These are phyloP conservation scores for Hymenoscyphus scutula DNA, from an alignment of 2,329 filamentous ascomycete genomes.

Conservation along the genomic window DNA sequence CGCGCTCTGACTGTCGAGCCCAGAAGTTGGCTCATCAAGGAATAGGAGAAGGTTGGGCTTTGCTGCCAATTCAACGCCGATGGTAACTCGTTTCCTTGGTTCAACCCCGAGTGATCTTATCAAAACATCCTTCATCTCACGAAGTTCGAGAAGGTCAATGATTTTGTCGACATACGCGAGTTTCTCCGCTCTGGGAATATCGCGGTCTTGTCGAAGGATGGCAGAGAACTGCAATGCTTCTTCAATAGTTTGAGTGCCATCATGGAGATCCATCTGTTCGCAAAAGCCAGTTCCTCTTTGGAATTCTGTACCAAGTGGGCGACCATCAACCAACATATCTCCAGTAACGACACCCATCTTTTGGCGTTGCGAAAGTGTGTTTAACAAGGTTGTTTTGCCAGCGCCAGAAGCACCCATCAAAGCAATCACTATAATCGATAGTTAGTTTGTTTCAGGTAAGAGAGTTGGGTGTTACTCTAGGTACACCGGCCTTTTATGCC, in stretches of 20 bases:
- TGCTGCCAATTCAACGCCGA: conserved; percentile 72
- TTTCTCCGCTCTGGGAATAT: conserved; percentile 57
- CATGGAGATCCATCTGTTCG: conserved; percentile 70
- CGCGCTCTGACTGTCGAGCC: conserved; percentile 67
- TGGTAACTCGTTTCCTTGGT: conserved; percentile 67
- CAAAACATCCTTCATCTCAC: conserved; percentile 65
- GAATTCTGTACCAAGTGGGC: conserved; percentile 58
- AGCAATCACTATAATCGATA: conserved; percentile 55
- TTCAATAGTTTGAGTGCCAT: conserved; percentile 63
- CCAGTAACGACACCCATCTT: conserved; percentile 59
- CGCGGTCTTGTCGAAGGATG: conserved; percentile 57
- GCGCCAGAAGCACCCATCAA: conserved; percentile 80
- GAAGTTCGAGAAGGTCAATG: conserved; percentile 62
- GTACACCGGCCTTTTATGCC: neutral
- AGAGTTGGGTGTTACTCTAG: no score
- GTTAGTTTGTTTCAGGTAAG: neutral
- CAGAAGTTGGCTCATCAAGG: conserved; percentile 70
- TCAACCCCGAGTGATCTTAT: conserved; percentile 41
- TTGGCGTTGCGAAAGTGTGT: conserved; percentile 72
- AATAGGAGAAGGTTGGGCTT: conserved; percentile 66
- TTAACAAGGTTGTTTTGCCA: conserved; percentile 80
- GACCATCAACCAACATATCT: conserved; percentile 70
- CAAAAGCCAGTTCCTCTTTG: conserved; percentile 70
- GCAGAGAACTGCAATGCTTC: conserved; percentile 70
- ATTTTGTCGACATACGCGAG: conserved; percentile 65